Evolutionary conservation across 139 green algal genomes (phyloP).

Genomic region (Chlamydomonas schloesseri): DNA sequence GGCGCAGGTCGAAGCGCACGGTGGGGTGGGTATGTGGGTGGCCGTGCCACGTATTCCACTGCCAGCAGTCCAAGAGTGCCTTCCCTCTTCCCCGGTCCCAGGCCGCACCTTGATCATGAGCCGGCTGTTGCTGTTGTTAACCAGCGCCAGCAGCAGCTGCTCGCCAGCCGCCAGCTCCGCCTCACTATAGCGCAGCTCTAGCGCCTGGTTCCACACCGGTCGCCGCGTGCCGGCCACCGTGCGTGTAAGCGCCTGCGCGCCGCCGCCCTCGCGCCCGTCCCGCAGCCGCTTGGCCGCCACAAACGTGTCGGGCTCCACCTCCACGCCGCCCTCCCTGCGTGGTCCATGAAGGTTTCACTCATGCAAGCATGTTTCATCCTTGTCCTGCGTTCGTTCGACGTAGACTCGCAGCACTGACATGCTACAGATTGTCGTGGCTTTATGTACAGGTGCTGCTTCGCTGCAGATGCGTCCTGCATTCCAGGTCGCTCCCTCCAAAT

Average conservation of each 20-base stretch:
- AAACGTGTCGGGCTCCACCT: conserved; percentile 28
- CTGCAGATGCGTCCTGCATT: no score
- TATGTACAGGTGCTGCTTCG: no score
- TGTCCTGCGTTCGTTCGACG: no score
- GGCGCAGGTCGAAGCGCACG: no score
- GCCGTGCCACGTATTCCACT: no score
- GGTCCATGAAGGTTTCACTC: not conserved
- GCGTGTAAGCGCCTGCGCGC: conserved; percentile 46
- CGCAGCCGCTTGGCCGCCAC: conserved; percentile 34
- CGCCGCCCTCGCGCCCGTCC: not conserved
- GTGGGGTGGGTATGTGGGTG: no score
- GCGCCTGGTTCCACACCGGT: conserved; percentile 45
- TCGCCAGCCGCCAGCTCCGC: conserved; percentile 23
- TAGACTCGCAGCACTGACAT: no score
- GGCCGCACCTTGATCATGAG: conserved; percentile 45
- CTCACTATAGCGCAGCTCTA: conserved; percentile 46
- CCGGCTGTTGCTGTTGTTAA: conserved; percentile 50
- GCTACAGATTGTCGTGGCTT: no score
- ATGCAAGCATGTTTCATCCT: no score
- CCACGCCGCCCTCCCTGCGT: not conserved
- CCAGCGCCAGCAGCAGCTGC: conserved; percentile 53
- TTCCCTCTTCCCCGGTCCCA: no score
- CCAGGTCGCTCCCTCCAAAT: no score
- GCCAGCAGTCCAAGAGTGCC: no score
- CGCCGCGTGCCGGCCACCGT: not conserved